These are phyloP conservation scores for Solanum neorickii DNA, from an alignment of 257 asterid genomes.

Conservation along the genomic window DNA sequence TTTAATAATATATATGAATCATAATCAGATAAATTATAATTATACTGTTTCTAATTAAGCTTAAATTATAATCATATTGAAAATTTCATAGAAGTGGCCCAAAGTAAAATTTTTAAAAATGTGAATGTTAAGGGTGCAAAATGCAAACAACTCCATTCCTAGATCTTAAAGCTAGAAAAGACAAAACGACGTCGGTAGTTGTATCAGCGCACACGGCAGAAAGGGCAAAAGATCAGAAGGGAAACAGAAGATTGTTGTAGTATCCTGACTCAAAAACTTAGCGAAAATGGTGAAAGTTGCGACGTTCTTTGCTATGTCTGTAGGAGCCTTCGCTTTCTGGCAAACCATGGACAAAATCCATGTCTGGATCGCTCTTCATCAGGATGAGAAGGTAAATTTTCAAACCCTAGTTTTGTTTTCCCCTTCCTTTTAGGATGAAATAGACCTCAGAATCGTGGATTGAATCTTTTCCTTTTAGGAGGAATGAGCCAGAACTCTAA, in stretches of 20 bases:
- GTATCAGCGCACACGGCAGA: not conserved
- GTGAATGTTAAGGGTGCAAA: not conserved
- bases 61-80: too few species aligned
- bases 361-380: slow-evolving; percentile 85
- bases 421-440: not conserved
- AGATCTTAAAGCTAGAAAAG: not conserved
- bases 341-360: slow-evolving; percentile 82
- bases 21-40: too few species aligned
- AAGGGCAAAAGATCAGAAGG: not conserved
- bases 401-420: not conserved
- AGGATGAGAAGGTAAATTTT: slow-evolving; percentile 56
- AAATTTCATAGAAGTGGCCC: not conserved
- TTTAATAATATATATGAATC: too few species aligned
- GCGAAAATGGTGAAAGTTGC: slow-evolving; percentile 60
- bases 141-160: not conserved
- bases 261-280: not conserved
- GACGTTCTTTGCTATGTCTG: slow-evolving; percentile 58
- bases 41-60: not conserved
- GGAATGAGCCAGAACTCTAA: not conserved
- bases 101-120: not conserved
- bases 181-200: not conserved
- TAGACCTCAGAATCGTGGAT: not conserved
- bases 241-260: not conserved
- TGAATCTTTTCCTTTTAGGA: not conserved
- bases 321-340: slow-evolving; percentile 84